Base-by-base conservation (phyloP, 495 filamentous ascomycete species). In the Neurospora sp. region DNA sequence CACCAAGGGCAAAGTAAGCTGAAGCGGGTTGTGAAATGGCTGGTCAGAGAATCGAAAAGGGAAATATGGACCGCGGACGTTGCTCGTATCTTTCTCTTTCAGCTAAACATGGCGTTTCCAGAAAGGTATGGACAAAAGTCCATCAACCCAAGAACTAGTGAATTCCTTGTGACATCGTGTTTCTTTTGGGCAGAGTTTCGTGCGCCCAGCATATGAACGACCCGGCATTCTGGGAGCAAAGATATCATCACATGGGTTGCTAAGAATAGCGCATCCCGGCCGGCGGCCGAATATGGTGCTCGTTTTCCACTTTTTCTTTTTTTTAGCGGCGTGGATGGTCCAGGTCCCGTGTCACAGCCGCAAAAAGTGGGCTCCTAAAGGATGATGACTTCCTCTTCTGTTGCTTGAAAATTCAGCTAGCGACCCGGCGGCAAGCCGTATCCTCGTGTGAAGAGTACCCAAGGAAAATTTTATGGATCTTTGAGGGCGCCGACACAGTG, bases 341-440 rank as follows among this genome's bases (percentile, higher is more conserved):
- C 27, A 35, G n/a, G 45, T 68, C 31, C 31, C 31, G 31, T 35
- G 68, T 72, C 75, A 76, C 75, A 75, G 75, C 75, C 75, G 65
- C 73, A 75, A 76, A 74, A 75, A 74, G 71, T 71, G 75, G 70
- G 71, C 22, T 61, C 37, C 53, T 61, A 35, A 16, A 53, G 35
- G 53, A 35, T 16, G 27, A 35, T 35, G 31, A 35, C 53, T 65
- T 65, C 53, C 53, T 14, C 14, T 59, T 61, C 27, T 16, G 53
- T 61, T 61, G 22, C 53, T 61, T 61, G 27, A 27, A 65, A 35
- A 65, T 35, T 18, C 27, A 6, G 27, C 53, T 61, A 61, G 27
- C 53, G 7, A 27, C 53, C 27, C 27, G 27, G 53, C 48, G 27
- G 27, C 53, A 65, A 65, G 53, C 53, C 27, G 14, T 65, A 18